Conservation (phyloP, 306 rosid genomes). For the Vigna reflexopilosa region DNA sequence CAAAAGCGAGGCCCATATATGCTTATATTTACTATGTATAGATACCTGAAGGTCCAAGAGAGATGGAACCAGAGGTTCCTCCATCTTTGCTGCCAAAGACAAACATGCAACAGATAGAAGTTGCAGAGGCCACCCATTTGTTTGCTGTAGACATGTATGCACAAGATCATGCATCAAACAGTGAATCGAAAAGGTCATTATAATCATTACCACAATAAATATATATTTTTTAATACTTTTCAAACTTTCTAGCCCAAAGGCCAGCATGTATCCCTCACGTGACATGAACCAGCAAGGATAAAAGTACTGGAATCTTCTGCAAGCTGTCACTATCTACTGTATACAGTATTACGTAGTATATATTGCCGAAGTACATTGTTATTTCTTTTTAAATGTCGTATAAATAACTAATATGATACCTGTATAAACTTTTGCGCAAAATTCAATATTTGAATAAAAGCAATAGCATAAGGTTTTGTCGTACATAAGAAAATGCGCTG, state of each 20-base stretch:
- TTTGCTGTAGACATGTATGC: constrained; percentile 51
- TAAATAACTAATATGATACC: neutral
- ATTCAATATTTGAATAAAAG: neutral
- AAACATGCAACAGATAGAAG: constrained; percentile 84
- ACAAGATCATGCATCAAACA: constrained; percentile 24
- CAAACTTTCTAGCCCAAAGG: constrained; percentile 38
- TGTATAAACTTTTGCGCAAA: neutral
- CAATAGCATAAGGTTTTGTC: neutral
- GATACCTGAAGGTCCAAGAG: constrained; percentile 85
- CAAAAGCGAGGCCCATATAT: neutral
- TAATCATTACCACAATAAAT: constrained; percentile 9
- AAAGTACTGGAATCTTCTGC: constrained; percentile 29
- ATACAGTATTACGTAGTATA: constrained; percentile 6
- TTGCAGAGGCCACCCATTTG: constrained; percentile 85
- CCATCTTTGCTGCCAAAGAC: constrained; percentile 98
- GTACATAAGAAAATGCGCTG: neutral
- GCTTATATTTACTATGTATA: constrained; percentile 18
- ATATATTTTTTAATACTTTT: neutral
- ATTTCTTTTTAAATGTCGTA: neutral
- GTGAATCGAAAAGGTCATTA: constrained; percentile 25
- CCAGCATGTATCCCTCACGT: constrained; percentile 33
- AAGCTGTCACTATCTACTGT: constrained; percentile 1
- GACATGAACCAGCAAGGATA: constrained; percentile 47
- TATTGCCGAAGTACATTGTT: neutral
- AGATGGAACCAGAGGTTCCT: constrained; percentile 90